Percentiles rank a stretch among this genome's conserved stretches.
Evolutionary conservation across 108 stramenopile genomes (phyloP).

Genomic region (Skeletonema grethae): DNA sequence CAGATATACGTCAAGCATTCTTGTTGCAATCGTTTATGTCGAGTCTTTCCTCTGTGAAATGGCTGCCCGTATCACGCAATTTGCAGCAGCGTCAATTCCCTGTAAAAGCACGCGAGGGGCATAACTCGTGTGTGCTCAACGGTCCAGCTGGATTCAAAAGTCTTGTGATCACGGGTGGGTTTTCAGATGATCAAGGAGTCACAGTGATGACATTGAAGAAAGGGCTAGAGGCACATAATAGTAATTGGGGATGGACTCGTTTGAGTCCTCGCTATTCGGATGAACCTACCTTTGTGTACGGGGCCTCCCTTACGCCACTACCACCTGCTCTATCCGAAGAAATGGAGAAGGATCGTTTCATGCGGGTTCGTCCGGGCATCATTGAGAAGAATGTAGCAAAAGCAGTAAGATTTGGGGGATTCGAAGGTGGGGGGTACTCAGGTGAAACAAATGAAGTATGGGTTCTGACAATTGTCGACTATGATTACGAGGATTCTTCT

Average conservation of each 20-base stretch:
- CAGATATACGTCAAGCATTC: conserved; percentile 9
- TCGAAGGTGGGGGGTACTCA: conserved; percentile 63
- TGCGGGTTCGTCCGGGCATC: neutral
- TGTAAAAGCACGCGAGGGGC: conserved; percentile 52
- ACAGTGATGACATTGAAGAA: conserved; percentile 5
- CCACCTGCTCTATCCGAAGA: neutral
- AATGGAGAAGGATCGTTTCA: conserved; percentile 23
- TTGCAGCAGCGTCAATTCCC: conserved; percentile 5
- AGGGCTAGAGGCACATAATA: neutral
- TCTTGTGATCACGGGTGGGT: conserved; percentile 60
- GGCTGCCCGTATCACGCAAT: conserved; percentile 22
- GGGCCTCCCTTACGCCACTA: conserved; percentile 45
- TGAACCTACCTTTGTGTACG: conserved; percentile 45
- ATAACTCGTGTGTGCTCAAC: conserved; percentile 43
- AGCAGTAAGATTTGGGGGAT: conserved; percentile 68
- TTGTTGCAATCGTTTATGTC: conserved; percentile 25
- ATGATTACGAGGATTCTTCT: neutral
- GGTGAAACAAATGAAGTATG: conserved; percentile 56
- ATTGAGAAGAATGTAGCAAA: neutral
- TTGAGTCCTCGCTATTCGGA: neutral
- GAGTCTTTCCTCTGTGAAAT: conserved; percentile 36
- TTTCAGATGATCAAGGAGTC: conserved; percentile 42
- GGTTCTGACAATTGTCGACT: conserved; percentile 39
- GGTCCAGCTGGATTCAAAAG: conserved; percentile 6
- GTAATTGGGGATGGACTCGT: neutral